Evolutionary conservation across 306 rosid genomes (phyloP).

Genomic region (Corylus avellana): DNA sequence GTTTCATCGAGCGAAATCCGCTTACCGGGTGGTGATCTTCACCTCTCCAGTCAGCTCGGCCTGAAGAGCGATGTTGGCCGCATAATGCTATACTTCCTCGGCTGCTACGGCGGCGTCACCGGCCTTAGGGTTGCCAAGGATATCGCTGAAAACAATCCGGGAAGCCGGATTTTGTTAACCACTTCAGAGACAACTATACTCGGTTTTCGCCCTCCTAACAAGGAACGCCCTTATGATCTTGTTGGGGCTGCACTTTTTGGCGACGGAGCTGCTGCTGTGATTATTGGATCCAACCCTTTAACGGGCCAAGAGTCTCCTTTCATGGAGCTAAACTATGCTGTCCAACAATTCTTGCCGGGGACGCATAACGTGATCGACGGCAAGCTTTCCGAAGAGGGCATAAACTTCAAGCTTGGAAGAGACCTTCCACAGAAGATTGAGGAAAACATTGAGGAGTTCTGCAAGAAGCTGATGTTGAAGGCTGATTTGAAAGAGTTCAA

Average conservation of each 20-base stretch:
- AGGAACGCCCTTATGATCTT: conserved; percentile 82
- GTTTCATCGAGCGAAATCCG: conserved; percentile 91
- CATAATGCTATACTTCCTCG: conserved; percentile 85
- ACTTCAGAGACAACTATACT: conserved; percentile 96
- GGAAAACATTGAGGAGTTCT: conserved; percentile 84
- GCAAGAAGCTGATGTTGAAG: conserved; percentile 63
- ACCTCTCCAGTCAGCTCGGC: conserved; percentile 74
- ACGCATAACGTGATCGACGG: conserved; percentile 86
- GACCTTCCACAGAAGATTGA: conserved; percentile 91
- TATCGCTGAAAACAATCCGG: conserved; percentile 93
- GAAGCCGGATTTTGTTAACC: conserved; percentile 66
- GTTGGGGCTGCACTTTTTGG: conserved; percentile 99
- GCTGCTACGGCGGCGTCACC: conserved; percentile 91
- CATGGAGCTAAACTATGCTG: conserved; percentile 73
- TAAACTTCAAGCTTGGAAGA: conserved; percentile 86
- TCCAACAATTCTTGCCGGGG: conserved; percentile 77
- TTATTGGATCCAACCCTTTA: conserved; percentile 68
- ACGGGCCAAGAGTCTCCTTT: conserved; percentile 62
- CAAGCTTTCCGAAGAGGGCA: conserved; percentile 77
- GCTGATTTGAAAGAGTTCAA: conserved; percentile 49
- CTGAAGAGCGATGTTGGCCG: conserved; percentile 64
- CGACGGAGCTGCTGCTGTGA: conserved; percentile 90
- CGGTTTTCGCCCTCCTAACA: conserved; percentile 85
- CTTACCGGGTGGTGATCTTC: conserved; percentile 89
- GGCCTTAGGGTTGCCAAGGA: conserved; percentile 94